phyloP scores from a whole-genome alignment of 2,329 filamentous ascomycete genomes.

The Aspergillus amoenus region DNA sequence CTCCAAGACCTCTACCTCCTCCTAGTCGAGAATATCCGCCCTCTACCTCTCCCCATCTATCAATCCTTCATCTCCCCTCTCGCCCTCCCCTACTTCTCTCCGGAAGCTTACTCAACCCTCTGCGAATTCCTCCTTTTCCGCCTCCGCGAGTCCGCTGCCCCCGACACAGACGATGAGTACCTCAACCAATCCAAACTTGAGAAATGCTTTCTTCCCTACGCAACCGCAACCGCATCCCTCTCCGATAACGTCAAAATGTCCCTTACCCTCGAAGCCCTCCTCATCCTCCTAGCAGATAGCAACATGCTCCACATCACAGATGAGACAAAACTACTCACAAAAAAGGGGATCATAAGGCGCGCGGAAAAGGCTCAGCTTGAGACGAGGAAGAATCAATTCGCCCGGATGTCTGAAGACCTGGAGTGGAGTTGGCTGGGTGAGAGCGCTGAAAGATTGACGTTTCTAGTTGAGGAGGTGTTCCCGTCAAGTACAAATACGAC shows the following conservation, averaged over 20 bases:
- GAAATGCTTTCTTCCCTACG: constrained; percentile 63
- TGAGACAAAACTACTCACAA: constrained; percentile 47
- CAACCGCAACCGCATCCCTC: constrained; percentile 60
- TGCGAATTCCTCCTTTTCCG: constrained; percentile 53
- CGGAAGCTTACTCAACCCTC: constrained; percentile 49
- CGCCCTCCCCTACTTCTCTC: constrained; percentile 41
- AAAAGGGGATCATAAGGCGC: constrained; percentile 55
- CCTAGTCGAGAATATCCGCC: constrained; percentile 49
- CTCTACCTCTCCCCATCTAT: constrained; percentile 46
- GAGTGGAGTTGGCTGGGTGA: constrained; percentile 42
- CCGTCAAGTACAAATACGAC: constrained; percentile 8
- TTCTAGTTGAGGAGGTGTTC: constrained; percentile 35
- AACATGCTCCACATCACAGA: constrained; percentile 34
- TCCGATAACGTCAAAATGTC: constrained; percentile 74
- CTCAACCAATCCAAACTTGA: constrained; percentile 54
- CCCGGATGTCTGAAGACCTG: constrained; percentile 29
- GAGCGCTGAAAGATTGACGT: constrained; percentile 41
- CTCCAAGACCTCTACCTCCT: constrained; percentile 43
- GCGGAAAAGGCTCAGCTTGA: constrained; percentile 46
- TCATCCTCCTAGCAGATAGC: constrained; percentile 52
- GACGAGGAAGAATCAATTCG: constrained; percentile 44
- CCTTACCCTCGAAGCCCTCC: constrained; percentile 64
- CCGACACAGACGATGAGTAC: constrained; percentile 39
- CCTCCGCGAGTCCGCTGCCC: constrained; percentile 47
- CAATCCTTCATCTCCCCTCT: constrained; percentile 47